Conservation (phyloP, 2,329 filamentous ascomycete species). For the Fusarium zealandicum region DNA sequence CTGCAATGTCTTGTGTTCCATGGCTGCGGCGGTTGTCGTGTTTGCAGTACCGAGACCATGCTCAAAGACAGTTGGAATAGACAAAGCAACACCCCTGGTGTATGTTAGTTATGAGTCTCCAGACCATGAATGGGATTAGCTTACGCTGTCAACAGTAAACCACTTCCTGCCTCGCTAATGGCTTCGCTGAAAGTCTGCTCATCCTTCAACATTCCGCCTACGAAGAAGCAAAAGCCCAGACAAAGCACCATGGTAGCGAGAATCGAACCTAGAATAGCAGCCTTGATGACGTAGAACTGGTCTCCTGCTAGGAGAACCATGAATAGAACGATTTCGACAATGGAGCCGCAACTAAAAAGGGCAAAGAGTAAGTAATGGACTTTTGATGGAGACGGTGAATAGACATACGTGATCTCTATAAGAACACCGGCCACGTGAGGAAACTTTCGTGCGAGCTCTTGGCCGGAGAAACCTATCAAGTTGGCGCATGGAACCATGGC, state of each 20-base stretch:
- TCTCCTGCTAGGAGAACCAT: slow-evolving; percentile 70
- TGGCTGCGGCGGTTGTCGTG: slow-evolving; percentile 42
- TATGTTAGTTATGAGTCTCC: slow-evolving; percentile 40
- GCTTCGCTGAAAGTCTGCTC: slow-evolving; percentile 77
- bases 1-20: slow-evolving; percentile 62
- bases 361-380: slow-evolving; percentile 11
- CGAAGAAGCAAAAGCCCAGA: slow-evolving; percentile 80
- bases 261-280: slow-evolving; percentile 83
- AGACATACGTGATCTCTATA: slow-evolving; percentile 60
- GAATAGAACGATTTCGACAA: slow-evolving; percentile 85
- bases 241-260: slow-evolving; percentile 83
- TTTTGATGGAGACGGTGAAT: neutral
- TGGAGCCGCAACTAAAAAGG: slow-evolving; percentile 63
- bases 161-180: slow-evolving; percentile 80
- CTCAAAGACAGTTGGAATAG: slow-evolving; percentile 64
- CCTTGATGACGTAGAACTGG: slow-evolving; percentile 76
- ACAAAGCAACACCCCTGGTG: slow-evolving; percentile 46
- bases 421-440: slow-evolving; percentile 75
- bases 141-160: slow-evolving; percentile 78
- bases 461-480: slow-evolving; percentile 56
- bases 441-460: slow-evolving; percentile 81
- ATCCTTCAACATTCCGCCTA: slow-evolving; percentile 72
- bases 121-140: slow-evolving; percentile 39
- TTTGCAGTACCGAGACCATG: slow-evolving; percentile 49
- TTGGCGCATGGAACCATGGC: slow-evolving; percentile 62